Percentiles rank a stretch among this genome's conserved stretches.
Evolutionary conservation across 2,329 filamentous ascomycete species (phyloP).

Genomic region (Clarireedia paspali): DNA sequence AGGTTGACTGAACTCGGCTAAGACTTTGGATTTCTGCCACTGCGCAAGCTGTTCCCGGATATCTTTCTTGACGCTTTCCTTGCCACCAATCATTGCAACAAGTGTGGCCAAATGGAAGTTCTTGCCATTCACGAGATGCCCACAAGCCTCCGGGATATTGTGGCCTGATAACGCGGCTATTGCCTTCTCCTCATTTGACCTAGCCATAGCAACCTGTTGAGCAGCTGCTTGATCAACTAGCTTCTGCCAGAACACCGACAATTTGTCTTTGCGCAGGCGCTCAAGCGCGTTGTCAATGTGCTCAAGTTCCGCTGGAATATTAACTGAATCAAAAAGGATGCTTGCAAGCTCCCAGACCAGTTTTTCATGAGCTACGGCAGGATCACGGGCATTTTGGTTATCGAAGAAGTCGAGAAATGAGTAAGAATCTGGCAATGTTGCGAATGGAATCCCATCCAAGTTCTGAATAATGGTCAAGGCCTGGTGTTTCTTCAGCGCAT

Average conservation of each 20-base stretch:
- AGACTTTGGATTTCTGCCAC: constrained; percentile 75
- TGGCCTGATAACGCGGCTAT: constrained; percentile 73
- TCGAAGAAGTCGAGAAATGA: constrained; percentile 43
- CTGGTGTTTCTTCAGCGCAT: constrained; percentile 48
- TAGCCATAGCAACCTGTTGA: constrained; percentile 48
- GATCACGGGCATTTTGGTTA: constrained; percentile 32
- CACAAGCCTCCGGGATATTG: constrained; percentile 75
- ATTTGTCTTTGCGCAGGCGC: constrained; percentile 47
- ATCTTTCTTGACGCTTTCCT: constrained; percentile 60
- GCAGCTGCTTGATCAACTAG: constrained; percentile 55
- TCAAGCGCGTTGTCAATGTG: constrained; percentile 30
- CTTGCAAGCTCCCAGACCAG: constrained; percentile 80
- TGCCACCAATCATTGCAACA: constrained; percentile 72
- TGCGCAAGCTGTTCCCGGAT: constrained; percentile 74
- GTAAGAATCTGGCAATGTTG: constrained; percentile 39
- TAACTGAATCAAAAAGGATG: constrained; percentile 73
- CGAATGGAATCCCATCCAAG: constrained; percentile 52
- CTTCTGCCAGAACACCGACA: constrained; percentile 60
- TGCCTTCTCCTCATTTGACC: constrained; percentile 72
- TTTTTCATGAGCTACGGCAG: constrained; percentile 54
- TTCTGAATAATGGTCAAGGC: constrained; percentile 45
- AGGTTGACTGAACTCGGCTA: constrained; percentile 79
- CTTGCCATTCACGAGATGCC: constrained; percentile 63
- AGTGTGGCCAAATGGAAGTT: constrained; percentile 82
- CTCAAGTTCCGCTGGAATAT: constrained; percentile 36